Percentiles rank a stretch among this genome's conserved stretches.
These are phyloP conservation scores for Macadamia integrifolia DNA, from an alignment of 164 flowering plant species.

Conservation along the genomic window DNA sequence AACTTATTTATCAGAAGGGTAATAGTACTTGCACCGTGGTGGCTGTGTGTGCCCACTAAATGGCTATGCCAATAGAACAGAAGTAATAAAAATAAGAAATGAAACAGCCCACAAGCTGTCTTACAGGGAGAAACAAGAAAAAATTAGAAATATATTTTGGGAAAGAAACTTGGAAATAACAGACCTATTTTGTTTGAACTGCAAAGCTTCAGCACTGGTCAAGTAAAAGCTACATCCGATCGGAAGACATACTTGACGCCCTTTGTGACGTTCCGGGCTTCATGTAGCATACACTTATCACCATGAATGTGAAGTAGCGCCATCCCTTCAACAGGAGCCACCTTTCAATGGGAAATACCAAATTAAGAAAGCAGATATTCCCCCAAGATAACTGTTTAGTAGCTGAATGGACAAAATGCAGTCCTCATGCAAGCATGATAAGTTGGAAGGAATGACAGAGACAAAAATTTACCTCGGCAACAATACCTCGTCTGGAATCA, in stretches of 20 bases:
- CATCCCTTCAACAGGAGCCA: constrained; percentile 88
- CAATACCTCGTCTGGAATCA: constrained; percentile 60
- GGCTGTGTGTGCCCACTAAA: not conserved
- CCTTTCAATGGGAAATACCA: constrained; percentile 34
- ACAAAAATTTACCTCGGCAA: constrained; percentile 66
- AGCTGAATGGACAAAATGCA: not conserved
- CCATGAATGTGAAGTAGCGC: constrained; percentile 95
- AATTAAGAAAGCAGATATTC: not conserved
- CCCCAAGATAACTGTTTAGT: not conserved
- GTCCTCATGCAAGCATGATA: too few species aligned
- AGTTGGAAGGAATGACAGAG: too few species aligned
- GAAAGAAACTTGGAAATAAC: not conserved
- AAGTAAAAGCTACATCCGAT: constrained; percentile 84
- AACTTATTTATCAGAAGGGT: not conserved
- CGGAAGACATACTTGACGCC: constrained; percentile 87
- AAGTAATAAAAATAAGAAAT: not conserved
- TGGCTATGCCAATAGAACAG: too few species aligned
- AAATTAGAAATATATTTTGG: not conserved
- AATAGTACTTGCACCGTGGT: not conserved
- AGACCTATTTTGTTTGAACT: constrained; percentile 7
- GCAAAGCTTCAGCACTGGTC: constrained; percentile 15
- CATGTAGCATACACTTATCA: constrained; percentile 86
- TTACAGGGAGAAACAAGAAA: not conserved
- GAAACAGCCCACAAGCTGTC: not conserved
- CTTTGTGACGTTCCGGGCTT: constrained; percentile 74